Conservation (phyloP, 306 rosid species). For the Morella rubra region DNA sequence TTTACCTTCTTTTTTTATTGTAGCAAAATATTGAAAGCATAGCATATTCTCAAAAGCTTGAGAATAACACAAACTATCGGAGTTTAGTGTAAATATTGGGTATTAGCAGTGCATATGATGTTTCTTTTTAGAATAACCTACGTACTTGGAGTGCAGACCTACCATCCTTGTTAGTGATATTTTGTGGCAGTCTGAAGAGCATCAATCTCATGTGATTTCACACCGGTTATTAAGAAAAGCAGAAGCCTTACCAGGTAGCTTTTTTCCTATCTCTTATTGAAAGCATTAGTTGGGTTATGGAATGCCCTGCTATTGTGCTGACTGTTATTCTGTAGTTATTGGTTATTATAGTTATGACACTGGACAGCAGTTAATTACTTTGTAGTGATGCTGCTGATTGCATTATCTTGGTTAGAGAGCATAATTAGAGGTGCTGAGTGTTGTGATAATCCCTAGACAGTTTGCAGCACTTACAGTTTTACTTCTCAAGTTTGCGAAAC, state of each 20-base stretch:
- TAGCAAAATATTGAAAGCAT: neutral
- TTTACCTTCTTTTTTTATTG: neutral
- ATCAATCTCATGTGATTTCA: conserved; percentile 52
- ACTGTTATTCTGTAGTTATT: neutral
- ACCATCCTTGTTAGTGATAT: conserved; percentile 95
- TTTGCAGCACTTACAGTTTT: neutral
- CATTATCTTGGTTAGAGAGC: neutral
- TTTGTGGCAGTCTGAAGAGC: conserved; percentile 73
- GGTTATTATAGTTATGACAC: neutral
- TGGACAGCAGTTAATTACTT: neutral
- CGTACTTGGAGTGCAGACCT: conserved; percentile 67
- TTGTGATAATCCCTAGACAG: neutral
- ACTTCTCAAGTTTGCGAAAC: neutral
- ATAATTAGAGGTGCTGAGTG: neutral
- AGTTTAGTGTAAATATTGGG: neutral
- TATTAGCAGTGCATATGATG: conserved; percentile 5
- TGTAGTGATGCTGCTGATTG: neutral
- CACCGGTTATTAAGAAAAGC: conserved; percentile 78
- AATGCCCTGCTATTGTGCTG: neutral
- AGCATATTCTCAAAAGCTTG: neutral
- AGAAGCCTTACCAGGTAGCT: conserved; percentile 62
- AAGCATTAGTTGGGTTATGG: conserved; percentile 9
- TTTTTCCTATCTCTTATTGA: neutral
- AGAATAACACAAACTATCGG: conserved; percentile 1
- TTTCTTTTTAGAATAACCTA: conserved; percentile 13